phyloP scores from a whole-genome alignment of 495 filamentous ascomycete genomes.

The Hyaloscypha variabilis region DNA sequence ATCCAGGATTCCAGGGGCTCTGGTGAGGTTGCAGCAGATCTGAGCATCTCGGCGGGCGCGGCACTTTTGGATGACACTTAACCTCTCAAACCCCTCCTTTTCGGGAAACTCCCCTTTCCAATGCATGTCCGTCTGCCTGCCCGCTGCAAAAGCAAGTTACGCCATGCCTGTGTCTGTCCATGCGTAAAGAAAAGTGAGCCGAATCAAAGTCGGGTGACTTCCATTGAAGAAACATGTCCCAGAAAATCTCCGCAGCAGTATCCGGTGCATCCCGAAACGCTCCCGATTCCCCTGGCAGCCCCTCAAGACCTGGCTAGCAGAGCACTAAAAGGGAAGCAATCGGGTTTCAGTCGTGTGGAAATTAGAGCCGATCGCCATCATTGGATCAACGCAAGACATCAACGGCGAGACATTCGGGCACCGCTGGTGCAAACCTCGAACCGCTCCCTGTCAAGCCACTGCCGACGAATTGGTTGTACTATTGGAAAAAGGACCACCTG shows the following conservation, averaged over 20 bases:
- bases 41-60: background rate
- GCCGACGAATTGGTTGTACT: background rate
- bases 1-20: background rate
- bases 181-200: background rate
- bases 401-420: background rate
- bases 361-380: conserved; percentile 1
- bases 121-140: background rate
- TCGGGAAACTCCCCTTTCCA: background rate
- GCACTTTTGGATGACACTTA: background rate
- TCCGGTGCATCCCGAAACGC: background rate
- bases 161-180: background rate
- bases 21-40: conserved; percentile 1
- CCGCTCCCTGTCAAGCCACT: background rate
- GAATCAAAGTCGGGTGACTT: background rate
- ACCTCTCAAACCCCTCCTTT: background rate
- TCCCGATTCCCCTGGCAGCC: background rate
- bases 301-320: conserved; percentile 7
- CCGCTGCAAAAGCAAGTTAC: background rate
- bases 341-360: conserved; percentile 13
- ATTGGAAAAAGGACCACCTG: background rate
- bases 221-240: background rate
- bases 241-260: background rate
- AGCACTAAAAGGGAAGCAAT: conserved; percentile 3
- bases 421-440: background rate
- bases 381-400: background rate